Percentiles rank a stretch among this genome's conserved stretches.
These are phyloP conservation scores for Pseudogymnoascus sp. DNA, from an alignment of 2,329 filamentous ascomycete species.

Conservation along the genomic window DNA sequence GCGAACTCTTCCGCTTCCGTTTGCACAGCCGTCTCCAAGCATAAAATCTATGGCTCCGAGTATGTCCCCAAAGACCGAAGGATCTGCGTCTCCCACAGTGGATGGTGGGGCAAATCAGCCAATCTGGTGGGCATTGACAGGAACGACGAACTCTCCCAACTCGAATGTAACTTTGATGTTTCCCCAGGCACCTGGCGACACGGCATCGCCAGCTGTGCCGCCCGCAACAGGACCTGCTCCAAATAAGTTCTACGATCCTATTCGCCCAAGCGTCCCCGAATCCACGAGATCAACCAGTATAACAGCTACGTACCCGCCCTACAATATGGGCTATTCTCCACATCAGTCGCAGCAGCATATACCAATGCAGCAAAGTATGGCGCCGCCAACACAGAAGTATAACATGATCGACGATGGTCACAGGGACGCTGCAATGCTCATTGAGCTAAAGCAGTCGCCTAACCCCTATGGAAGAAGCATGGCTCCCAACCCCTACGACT, in stretches of 20 bases:
- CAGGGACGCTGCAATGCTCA: constrained; percentile 37
- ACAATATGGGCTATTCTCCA: constrained; percentile 36
- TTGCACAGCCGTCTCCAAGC: constrained; percentile 17
- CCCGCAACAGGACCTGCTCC: constrained; percentile 39
- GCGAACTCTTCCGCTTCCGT: constrained; percentile 18
- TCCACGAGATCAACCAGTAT: constrained; percentile 35
- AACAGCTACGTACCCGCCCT: constrained; percentile 28
- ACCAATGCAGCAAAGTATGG: constrained; percentile 17
- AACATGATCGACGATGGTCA: constrained; percentile 25
- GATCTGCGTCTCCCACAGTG: constrained; percentile 38
- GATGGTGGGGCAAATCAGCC: constrained; percentile 37
- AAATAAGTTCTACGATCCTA: constrained; percentile 53
- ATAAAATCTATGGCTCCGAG: constrained; percentile 26
- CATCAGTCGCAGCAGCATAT: constrained; percentile 18
- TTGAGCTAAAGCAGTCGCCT: constrained; percentile 39
- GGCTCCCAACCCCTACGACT: neutral
- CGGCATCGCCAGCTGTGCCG: constrained; percentile 17
- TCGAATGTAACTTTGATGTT: constrained; percentile 78
- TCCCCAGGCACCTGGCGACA: constrained; percentile 14
- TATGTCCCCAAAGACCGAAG: constrained; percentile 36
- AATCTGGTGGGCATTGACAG: constrained; percentile 81
- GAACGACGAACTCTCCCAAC: constrained; percentile 76
- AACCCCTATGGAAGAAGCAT: constrained; percentile 21
- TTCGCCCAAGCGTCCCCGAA: constrained; percentile 46
- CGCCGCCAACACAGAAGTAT: constrained; percentile 27